Evolutionary conservation across 495 filamentous ascomycete species (phyloP), one percentile per base, ranked within the genome.

Genomic region (Pyronema domesticum): DNA sequence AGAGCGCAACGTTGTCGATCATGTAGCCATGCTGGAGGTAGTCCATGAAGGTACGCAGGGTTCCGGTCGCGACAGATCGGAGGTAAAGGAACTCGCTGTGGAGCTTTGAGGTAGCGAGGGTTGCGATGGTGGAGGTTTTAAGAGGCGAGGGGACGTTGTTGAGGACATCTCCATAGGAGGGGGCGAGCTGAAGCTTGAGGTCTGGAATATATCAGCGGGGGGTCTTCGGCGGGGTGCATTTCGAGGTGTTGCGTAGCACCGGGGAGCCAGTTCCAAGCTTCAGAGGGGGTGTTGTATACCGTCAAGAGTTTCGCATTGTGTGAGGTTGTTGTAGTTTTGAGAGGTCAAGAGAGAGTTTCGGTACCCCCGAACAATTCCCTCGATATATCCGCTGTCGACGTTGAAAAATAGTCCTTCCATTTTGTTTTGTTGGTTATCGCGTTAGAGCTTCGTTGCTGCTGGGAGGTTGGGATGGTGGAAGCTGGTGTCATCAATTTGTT

Each of bases 11-110:
- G 67, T 99, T 99, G 70, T 99, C 91, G 69, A 99, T 99, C 91
- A 99, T 99, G 74, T 99, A 99, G 46, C 86, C 88, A 64, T 99
- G 96, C 9, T 89, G 96, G 53, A 99, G 72, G 68, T 94, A 99
- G 65, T 95, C 86, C 72, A 96, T 81, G 68, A 99, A 99, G 62
- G 85, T 86, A 49, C 88, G 81, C 17, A 94, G 78, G 0, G 86
- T 84, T 6, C 91, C 93, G 5, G 84, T 83, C 13, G 93, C 81
- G 65, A 96, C 93, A 40, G 86, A 86, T 60, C 88, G 81, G 50
- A 99, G 73, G 67, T 99, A 99, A 57, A 87, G 81, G 71, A 99
- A 99, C 67, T 99, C 93, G 53, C 88, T 80, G 61, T 96, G 87
- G 60, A 99, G 79, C 75, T 99, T 99, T 68, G 96, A 89, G 60